Conservation (phyloP, 2,329 filamentous ascomycete genomes). For the Emydomyces testavorans region DNA sequence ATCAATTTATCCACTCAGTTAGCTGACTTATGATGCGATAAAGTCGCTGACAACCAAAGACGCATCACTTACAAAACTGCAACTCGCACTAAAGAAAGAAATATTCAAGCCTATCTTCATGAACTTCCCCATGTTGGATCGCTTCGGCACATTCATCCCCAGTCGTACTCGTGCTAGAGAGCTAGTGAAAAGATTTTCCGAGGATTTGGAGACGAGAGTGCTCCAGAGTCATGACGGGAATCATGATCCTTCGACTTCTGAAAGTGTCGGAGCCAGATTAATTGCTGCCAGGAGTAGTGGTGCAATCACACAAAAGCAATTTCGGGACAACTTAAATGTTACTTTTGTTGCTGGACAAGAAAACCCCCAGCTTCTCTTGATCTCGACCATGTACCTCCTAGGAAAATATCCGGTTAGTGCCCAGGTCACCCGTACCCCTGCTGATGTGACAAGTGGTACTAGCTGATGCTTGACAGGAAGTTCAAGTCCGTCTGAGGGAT, state of each 20-base stretch:
- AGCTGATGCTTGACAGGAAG: conserved; percentile 7
- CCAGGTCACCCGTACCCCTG: background rate
- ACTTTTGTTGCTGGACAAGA: conserved; percentile 35
- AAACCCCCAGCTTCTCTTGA: conserved; percentile 32
- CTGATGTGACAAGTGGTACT: background rate
- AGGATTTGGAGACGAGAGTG: background rate
- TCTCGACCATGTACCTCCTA: conserved; percentile 30
- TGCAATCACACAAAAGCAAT: background rate
- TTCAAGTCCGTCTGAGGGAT: conserved; percentile 25
- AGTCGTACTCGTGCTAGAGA: background rate
- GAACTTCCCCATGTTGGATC: conserved; percentile 5
- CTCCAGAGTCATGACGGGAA: background rate
- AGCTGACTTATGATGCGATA: background rate
- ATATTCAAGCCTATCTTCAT: conserved; percentile 10
- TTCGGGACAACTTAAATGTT: conserved; percentile 31
- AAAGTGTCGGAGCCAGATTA: background rate
- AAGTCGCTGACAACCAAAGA: background rate
- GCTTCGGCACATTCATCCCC: background rate
- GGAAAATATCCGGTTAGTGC: conserved; percentile 22
- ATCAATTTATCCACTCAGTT: background rate
- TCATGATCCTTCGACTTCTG: background rate
- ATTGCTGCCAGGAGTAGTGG: conserved; percentile 1
- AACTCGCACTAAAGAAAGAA: conserved; percentile 1
- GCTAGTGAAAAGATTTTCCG: background rate
- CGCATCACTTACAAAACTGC: background rate